Conservation (phyloP, 805 yeast species). For the Metschnikowia aberdeeniae region DNA sequence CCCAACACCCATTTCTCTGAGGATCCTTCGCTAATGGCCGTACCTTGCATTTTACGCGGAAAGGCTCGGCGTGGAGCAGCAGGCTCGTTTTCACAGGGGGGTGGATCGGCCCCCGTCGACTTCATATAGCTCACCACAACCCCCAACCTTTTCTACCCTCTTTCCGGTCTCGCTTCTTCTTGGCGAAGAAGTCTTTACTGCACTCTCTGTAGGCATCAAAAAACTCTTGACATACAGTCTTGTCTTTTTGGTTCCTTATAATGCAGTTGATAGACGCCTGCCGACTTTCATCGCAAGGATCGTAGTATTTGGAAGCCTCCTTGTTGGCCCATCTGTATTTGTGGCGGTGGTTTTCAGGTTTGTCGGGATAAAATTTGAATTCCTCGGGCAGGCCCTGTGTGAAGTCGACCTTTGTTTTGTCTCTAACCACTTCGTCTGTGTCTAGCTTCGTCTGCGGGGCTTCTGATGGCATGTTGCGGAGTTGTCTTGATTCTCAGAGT, state of each 20-base stretch:
- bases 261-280: slow-evolving; percentile 83
- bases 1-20: neutral
- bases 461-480: neutral
- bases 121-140: slow-evolving; percentile 23
- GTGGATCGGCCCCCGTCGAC: neutral
- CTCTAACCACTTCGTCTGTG: slow-evolving; percentile 27
- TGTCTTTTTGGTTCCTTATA: slow-evolving; percentile 67
- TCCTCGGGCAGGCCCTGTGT: slow-evolving; percentile 50
- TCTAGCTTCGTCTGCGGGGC: neutral
- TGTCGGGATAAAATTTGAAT: slow-evolving; percentile 78
- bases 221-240: slow-evolving; percentile 66
- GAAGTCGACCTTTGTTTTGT: slow-evolving; percentile 48
- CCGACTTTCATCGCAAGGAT: slow-evolving; percentile 89
- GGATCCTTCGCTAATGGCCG: slow-evolving; percentile 7
- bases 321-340: slow-evolving; percentile 67
- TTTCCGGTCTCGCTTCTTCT: slow-evolving; percentile 32
- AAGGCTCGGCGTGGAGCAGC: neutral
- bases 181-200: slow-evolving; percentile 35
- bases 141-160: slow-evolving; percentile 45
- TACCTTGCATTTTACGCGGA: slow-evolving; percentile 4
- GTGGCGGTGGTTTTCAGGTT: slow-evolving; percentile 70
- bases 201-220: slow-evolving; percentile 94
- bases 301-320: slow-evolving; percentile 79
- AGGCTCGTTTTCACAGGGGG: slow-evolving; percentile 3
- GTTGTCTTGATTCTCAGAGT: neutral